Base-by-base conservation (phyloP, 2,329 filamentous ascomycete species). In the Magnaporthiopsis poae region DNA sequence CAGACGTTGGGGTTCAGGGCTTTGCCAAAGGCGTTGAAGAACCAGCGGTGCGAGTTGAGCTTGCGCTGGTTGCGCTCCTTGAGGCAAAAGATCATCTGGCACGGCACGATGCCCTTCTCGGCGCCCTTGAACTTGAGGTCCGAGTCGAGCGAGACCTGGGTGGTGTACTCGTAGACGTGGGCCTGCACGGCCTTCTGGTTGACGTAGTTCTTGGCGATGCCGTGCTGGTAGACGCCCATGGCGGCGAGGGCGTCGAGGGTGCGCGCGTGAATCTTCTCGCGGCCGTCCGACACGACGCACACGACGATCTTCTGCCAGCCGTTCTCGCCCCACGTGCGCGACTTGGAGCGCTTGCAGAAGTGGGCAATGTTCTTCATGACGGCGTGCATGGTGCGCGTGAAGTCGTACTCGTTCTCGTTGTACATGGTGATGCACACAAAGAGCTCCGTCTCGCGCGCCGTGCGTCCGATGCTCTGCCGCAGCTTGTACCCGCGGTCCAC, bases 221-320 rank as follows among this genome's bases (percentile, higher is more conserved):
- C 95, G 74, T 96, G 91, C 77, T 99, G 95, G 77, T 99, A 99
- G 66, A 97, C 92, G 68, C 95, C 95, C 87, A 99, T 95, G 39
- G 95, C 95, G 13, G 96, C 95, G 69, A 99, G 80, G 7, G 92
- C 95, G 75, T 99, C 96, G 0, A 99, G 84, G 0, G 95, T 98
- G 67, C 95, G 86, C 15, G 92, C 92, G 75, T 99, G 92, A 39
- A 99, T 94, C 78, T 81, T 92, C 70, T 90, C 88, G 73, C 96
- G 90, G 29, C 95, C 95, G 75, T 99, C 95, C 1, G 92, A 93
- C 67, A 99, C 93, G 74, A 99, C 90, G 75, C 92, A 97, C 0
- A 99, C 94, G 0, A 99, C 95, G 73, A 99, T 97, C 81, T 99
- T 99, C 78, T 99, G 92, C 95, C 95, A 99, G 5, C 95, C 95